These are phyloP conservation scores for Aspergillus pseudoglaucus DNA, from an alignment of 2,329 filamentous ascomycete genomes.

Conservation along the genomic window DNA sequence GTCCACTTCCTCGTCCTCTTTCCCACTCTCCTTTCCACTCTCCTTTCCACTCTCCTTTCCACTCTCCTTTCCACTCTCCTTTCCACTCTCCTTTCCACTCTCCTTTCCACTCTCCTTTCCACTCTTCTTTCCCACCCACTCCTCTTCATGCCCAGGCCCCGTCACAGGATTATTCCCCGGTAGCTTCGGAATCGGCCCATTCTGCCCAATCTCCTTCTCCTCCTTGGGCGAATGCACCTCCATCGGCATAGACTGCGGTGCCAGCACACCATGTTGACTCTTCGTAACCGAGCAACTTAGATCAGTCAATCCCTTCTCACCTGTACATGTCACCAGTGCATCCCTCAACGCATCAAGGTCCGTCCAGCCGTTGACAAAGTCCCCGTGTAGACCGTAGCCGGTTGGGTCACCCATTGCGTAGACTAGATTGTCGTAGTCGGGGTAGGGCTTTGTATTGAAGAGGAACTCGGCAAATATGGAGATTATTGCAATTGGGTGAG, in stretches of 20 bases:
- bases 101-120: no score
- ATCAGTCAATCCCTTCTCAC: slow-evolving; percentile 3
- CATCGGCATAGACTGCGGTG: slow-evolving; percentile 5
- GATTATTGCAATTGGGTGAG: slow-evolving; percentile 50
- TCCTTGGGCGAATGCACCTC: slow-evolving; percentile 8
- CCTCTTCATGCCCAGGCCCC: neutral
- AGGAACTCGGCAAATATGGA: slow-evolving; percentile 57
- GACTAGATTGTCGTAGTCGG: slow-evolving; percentile 39
- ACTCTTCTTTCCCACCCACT: neutral
- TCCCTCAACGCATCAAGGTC: slow-evolving; percentile 33
- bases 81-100: no score
- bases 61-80: no score
- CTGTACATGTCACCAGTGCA: slow-evolving; percentile 28
- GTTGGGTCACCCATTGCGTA: slow-evolving; percentile 45
- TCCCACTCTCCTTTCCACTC: neutral
- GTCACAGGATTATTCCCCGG: slow-evolving; percentile 12
- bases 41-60: neutral
- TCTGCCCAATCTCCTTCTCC: slow-evolving; percentile 9
- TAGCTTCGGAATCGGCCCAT: slow-evolving; percentile 7
- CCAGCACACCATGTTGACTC: slow-evolving; percentile 5
- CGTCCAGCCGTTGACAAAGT: slow-evolving; percentile 47
- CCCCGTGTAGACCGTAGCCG: slow-evolving; percentile 50
- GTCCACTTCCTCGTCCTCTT: no score
- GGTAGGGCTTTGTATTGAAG: slow-evolving; percentile 49
- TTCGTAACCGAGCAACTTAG: slow-evolving; percentile 14